These are phyloP conservation scores for Komagataella pastoris DNA, from an alignment of 805 yeast species.

Conservation along the genomic window DNA sequence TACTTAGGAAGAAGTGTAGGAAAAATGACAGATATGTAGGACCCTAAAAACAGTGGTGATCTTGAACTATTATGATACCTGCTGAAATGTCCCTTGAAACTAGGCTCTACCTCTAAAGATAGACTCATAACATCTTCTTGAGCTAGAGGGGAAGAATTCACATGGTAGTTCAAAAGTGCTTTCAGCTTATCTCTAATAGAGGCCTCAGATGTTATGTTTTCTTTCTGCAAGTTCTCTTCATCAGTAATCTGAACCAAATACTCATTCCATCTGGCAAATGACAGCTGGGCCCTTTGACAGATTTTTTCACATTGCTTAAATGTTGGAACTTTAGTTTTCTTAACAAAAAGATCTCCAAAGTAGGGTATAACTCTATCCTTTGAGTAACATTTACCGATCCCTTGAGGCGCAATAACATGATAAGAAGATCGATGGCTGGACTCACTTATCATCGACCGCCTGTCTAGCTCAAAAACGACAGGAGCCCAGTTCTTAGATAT, in stretches of 20 bases:
- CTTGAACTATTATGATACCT: constrained; percentile 29
- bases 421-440: constrained; percentile 45
- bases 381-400: constrained; percentile 65
- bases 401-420: constrained; percentile 78
- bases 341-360: constrained; percentile 73
- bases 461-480: constrained; percentile 76
- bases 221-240: constrained; percentile 17
- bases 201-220: background rate
- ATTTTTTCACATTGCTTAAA: constrained; percentile 48
- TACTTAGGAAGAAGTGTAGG: constrained; percentile 43
- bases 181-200: constrained; percentile 8
- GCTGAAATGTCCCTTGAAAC: constrained; percentile 28
- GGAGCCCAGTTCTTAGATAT: constrained; percentile 85
- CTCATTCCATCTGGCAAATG: constrained; percentile 75
- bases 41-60: constrained; percentile 47
- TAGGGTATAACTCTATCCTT: constrained; percentile 76
- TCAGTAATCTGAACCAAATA: constrained; percentile 39
- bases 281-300: constrained; percentile 53
- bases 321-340: constrained; percentile 22
- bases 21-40: constrained; percentile 52
- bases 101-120: constrained; percentile 56
- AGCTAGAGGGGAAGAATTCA: constrained; percentile 25
- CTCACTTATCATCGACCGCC: constrained; percentile 50
- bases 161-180: constrained; percentile 31
- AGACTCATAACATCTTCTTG: constrained; percentile 44